A percentile compares a stretch with the other conserved stretches of the same genome.
These are phyloP conservation scores for Xerocomus potaroensis DNA, from an alignment of 768 basidiomycete species.

Conservation along the genomic window DNA sequence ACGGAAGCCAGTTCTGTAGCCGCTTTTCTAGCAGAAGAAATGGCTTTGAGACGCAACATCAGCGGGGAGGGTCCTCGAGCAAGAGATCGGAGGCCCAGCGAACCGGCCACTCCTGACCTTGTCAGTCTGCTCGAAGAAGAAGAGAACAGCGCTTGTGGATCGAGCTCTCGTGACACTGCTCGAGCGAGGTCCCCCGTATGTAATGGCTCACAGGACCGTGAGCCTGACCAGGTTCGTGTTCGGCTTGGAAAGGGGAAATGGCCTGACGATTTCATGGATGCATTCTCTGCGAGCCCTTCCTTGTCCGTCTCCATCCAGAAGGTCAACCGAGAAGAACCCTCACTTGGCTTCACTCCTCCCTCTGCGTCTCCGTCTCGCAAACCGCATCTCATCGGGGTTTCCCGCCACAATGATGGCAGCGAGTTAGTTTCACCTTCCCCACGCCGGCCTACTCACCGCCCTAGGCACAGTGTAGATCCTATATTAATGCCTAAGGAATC, in stretches of 20 bases:
- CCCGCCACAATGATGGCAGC: constrained; percentile 43
- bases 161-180: constrained; percentile 38
- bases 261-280: constrained; percentile 77
- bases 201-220: constrained; percentile 20
- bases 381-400: constrained; percentile 47
- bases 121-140: constrained; percentile 69
- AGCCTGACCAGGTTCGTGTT: constrained; percentile 37
- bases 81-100: constrained; percentile 64
- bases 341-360: constrained; percentile 31
- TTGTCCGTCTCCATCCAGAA: constrained; percentile 28
- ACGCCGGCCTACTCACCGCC: constrained; percentile 58
- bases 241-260: constrained; percentile 75
- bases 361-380: constrained; percentile 50
- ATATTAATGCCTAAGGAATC: constrained; percentile 48
- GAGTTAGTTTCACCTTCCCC: constrained; percentile 37
- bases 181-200: constrained; percentile 14
- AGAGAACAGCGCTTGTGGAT: constrained; percentile 47
- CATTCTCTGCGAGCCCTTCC: constrained; percentile 37
- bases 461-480: constrained; percentile 60
- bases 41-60: constrained; percentile 34
- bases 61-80: constrained; percentile 26
- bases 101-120: constrained; percentile 56
- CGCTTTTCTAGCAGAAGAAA: constrained; percentile 43
- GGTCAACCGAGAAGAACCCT: constrained; percentile 20
- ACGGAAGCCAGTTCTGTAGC: constrained; percentile 61